Percentiles rank a stretch among this genome's conserved stretches.
phyloP scores from a whole-genome alignment of 2,329 filamentous ascomycete species.

The Fusarium pseudonygamai region DNA sequence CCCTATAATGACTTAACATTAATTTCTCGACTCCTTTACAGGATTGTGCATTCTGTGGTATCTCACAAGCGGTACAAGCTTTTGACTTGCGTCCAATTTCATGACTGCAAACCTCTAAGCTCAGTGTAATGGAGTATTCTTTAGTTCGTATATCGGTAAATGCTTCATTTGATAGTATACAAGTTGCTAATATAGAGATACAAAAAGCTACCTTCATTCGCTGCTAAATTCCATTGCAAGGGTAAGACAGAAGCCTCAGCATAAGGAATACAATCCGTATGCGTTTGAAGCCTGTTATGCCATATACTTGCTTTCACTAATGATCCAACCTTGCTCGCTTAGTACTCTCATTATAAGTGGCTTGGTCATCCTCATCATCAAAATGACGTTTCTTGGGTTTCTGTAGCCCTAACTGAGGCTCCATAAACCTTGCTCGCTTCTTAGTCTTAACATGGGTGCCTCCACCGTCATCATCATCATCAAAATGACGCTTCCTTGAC shows the following conservation, averaged over 20 bases:
- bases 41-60: neutral
- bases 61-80: neutral
- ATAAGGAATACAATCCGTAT: too few relatives aligned
- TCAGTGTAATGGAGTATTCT: accelerated
- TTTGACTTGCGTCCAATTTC: neutral
- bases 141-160: accelerated
- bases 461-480: neutral
- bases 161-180: accelerated
- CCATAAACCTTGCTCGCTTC: neutral
- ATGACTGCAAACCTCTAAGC: neutral
- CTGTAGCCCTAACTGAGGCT: too few relatives aligned
- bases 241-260: accelerated
- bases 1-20: too few relatives aligned
- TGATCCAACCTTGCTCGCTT: too few relatives aligned
- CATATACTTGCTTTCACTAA: too few relatives aligned
- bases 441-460: accelerated
- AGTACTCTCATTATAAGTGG: too few relatives aligned
- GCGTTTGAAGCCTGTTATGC: too few relatives aligned
- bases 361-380: too few relatives aligned
- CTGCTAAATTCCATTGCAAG: neutral
- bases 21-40: accelerated
- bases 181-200: too few relatives aligned
- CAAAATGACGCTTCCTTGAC: neutral
- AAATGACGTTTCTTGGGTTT: too few relatives aligned
- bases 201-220: accelerated